Conservation (phyloP, 2,329 filamentous ascomycete genomes). For the Rosellinia necatrix region DNA sequence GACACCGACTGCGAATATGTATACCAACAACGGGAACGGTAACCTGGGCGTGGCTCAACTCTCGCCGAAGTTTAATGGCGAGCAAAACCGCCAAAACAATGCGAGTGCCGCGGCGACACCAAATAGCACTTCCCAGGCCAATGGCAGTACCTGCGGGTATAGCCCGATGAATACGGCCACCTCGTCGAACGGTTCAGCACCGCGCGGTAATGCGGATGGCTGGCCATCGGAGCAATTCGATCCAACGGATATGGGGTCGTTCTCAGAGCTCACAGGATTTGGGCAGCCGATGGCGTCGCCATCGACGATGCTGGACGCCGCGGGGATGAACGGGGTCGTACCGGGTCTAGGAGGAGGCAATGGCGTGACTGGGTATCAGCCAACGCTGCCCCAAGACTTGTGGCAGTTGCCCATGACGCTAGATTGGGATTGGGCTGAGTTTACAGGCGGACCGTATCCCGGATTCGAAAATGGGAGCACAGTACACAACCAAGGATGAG, state of each 20-base stretch:
- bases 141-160: slow-evolving; percentile 39
- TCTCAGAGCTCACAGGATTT: slow-evolving; percentile 53
- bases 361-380: slow-evolving; percentile 61
- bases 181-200: slow-evolving; percentile 49
- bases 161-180: slow-evolving; percentile 47
- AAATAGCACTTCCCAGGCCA: slow-evolving; percentile 16
- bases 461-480: slow-evolving; percentile 65
- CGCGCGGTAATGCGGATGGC: slow-evolving; percentile 48
- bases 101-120: slow-evolving; percentile 18
- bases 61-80: slow-evolving; percentile 42
- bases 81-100: slow-evolving; percentile 38
- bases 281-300: slow-evolving; percentile 41
- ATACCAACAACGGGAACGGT: slow-evolving; percentile 40
- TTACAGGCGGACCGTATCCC: slow-evolving; percentile 68
- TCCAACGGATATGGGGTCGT: slow-evolving; percentile 48
- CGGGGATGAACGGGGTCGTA: slow-evolving; percentile 41
- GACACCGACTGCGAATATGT: slow-evolving; percentile 30
- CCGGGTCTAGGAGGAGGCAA: slow-evolving; percentile 22
- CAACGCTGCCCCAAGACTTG: slow-evolving; percentile 87
- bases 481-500: slow-evolving; percentile 21
- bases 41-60: slow-evolving; percentile 33
- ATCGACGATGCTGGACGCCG: slow-evolving; percentile 38
- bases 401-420: slow-evolving; percentile 97
- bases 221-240: slow-evolving; percentile 54
- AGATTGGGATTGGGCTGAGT: slow-evolving; percentile 82